These are phyloP conservation scores for Xylariaceae sp. DNA, from an alignment of 2,329 filamentous ascomycete genomes.

Conservation along the genomic window DNA sequence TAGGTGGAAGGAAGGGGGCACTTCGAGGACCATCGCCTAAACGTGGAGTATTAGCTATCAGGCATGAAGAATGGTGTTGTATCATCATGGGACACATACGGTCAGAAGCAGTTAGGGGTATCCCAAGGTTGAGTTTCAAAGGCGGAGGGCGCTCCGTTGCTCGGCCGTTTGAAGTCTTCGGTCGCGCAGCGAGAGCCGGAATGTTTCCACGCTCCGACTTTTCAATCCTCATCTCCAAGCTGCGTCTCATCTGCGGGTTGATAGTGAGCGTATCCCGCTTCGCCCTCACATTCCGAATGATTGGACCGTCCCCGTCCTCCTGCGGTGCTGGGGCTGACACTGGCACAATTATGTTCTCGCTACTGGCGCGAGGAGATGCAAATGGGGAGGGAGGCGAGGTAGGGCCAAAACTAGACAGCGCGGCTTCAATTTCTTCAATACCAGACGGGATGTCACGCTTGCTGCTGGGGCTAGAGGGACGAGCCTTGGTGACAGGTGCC, in stretches of 20 bases:
- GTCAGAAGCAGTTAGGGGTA: constrained; percentile 1
- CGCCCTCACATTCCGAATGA: constrained; percentile 46
- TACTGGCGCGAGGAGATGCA: constrained; percentile 37
- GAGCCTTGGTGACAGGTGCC: constrained; percentile 13
- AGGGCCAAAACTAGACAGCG: constrained; percentile 22
- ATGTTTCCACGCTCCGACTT: constrained; percentile 9
- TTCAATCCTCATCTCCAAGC: constrained; percentile 47
- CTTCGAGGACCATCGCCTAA: constrained; percentile 9
- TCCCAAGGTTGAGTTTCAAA: constrained; percentile 13
- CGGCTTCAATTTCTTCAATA: constrained; percentile 19
- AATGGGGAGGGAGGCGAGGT: constrained; percentile 41
- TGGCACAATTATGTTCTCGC: constrained; percentile 30
- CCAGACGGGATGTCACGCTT: constrained; percentile 23
- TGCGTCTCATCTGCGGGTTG: constrained; percentile 41
- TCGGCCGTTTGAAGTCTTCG: constrained; percentile 22
- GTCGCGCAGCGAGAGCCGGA: constrained; percentile 6
- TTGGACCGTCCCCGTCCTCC: constrained; percentile 27
- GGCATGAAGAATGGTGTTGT: too few relatives aligned
- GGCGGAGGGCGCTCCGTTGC: constrained; percentile 13
- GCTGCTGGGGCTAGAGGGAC: constrained; percentile 23
- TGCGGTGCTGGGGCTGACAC: constrained; percentile 1
- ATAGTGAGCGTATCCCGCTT: constrained; percentile 50
- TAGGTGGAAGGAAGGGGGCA: constrained; percentile 11
- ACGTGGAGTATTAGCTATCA: too few relatives aligned
- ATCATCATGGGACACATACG: background rate